Evolutionary conservation across 352 stramenopile species (phyloP).

Genomic region (Phytophthora chlamydospora): DNA sequence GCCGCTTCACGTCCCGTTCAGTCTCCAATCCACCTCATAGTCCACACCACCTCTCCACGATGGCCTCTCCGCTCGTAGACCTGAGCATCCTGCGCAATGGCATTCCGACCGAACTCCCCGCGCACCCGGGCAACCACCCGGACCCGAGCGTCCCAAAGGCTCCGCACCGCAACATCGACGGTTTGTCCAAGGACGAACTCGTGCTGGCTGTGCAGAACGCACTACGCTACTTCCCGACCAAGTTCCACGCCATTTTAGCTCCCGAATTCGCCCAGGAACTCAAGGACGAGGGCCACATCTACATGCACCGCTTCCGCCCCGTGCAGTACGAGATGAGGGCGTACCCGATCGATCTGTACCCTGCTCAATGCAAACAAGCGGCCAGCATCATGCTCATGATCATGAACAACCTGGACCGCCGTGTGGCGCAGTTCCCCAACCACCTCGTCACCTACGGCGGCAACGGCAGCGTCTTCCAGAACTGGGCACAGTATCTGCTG

Average conservation of each 20-base stretch:
- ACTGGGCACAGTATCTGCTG: constrained; percentile 91
- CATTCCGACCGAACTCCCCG: constrained; percentile 53
- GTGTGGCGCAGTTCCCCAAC: constrained; percentile 88
- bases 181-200: constrained; percentile 61
- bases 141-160: constrained; percentile 59
- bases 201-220: constrained; percentile 88
- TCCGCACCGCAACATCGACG: constrained; percentile 56
- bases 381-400: constrained; percentile 91
- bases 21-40: constrained; percentile 26
- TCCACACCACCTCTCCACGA: constrained; percentile 16
- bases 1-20: constrained; percentile 18
- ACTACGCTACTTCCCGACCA: constrained; percentile 84
- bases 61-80: constrained; percentile 46
- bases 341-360: constrained; percentile 83
- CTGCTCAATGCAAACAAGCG: constrained; percentile 71
- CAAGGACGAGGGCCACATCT: constrained; percentile 90
- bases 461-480: constrained; percentile 90
- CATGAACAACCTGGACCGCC: constrained; percentile 91
- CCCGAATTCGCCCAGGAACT: constrained; percentile 89
- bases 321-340: constrained; percentile 90
- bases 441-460: constrained; percentile 90
- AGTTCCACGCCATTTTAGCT: constrained; percentile 70
- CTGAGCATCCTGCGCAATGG: constrained; percentile 54
- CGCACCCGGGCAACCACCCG: constrained; percentile 61
- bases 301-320: constrained; percentile 90